Evolutionary conservation across 495 filamentous ascomycete species (phyloP).

Genomic region (Diplogelasinospora grovesii): DNA sequence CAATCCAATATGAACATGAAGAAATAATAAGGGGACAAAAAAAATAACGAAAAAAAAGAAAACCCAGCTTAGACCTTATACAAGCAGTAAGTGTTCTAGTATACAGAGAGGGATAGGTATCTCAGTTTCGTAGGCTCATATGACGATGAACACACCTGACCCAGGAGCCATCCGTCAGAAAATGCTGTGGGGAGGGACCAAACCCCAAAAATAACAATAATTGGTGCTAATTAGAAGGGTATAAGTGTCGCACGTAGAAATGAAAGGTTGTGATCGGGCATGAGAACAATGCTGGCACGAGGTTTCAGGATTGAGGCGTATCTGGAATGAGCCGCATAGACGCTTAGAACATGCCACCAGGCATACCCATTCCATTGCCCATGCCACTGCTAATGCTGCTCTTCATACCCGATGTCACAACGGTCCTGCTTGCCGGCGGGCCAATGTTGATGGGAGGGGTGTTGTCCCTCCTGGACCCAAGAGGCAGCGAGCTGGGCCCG

Average conservation of each 20-base stretch:
- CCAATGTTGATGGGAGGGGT: slow-evolving; percentile 24
- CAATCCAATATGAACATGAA: not conserved
- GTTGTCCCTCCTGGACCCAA: slow-evolving; percentile 38
- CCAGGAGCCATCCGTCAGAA: not conserved
- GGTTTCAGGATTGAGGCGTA: slow-evolving; percentile 1
- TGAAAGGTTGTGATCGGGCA: not conserved
- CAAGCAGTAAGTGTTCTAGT: slow-evolving; percentile 8
- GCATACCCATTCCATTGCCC: slow-evolving; percentile 24
- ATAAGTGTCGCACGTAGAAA: too few species aligned
- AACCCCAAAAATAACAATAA: too few species aligned
- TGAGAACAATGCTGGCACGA: slow-evolving; percentile 11
- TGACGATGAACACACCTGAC: not conserved
- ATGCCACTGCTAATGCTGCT: slow-evolving; percentile 23
- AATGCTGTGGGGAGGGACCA: too few species aligned
- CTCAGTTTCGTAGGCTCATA: slow-evolving; percentile 24
- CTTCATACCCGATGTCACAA: slow-evolving; percentile 22
- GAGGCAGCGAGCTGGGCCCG: slow-evolving; percentile 41
- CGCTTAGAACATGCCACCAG: slow-evolving; percentile 40
- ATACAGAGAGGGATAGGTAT: slow-evolving; percentile 27
- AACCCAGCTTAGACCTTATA: slow-evolving; percentile 4
- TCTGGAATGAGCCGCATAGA: too few species aligned
- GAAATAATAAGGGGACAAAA: not conserved
- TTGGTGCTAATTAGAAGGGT: too few species aligned
- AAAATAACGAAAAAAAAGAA: slow-evolving; percentile 5
- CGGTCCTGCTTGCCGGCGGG: slow-evolving; percentile 27